A percentile compares a stretch with the other conserved stretches of the same genome.
Evolutionary conservation across 2,329 filamentous ascomycete genomes (phyloP).

Genomic region (Monilinia aucupariae): DNA sequence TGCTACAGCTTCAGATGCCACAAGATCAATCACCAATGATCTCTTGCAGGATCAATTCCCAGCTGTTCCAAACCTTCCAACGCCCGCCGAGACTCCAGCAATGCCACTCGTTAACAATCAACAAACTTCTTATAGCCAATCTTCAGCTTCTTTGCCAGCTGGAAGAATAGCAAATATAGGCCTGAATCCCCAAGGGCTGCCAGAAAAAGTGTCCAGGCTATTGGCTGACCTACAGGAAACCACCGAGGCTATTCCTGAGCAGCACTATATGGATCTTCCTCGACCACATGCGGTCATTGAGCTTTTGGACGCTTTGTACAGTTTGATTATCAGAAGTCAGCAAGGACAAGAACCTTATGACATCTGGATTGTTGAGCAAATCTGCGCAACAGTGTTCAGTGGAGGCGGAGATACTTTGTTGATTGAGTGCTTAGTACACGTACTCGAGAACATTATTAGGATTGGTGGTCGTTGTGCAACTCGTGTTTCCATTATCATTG

Average conservation of each 20-base stretch:
- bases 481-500: constrained; percentile 51
- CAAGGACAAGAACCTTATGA: constrained; percentile 57
- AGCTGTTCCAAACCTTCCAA: constrained; percentile 52
- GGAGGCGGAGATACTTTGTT: constrained; percentile 47
- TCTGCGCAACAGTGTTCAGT: constrained; percentile 52
- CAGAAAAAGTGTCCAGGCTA: constrained; percentile 53
- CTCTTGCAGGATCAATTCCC: constrained; percentile 58
- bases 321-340: constrained; percentile 57
- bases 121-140: constrained; percentile 50
- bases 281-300: constrained; percentile 56
- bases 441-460: constrained; percentile 55
- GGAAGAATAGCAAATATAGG: constrained; percentile 43
- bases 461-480: constrained; percentile 49
- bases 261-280: constrained; percentile 56
- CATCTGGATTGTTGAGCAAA: constrained; percentile 54
- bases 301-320: constrained; percentile 55
- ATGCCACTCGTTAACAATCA: constrained; percentile 46
- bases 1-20: constrained; percentile 55
- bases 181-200: constrained; percentile 48
- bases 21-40: constrained; percentile 57
- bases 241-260: constrained; percentile 49
- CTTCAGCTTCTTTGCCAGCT: constrained; percentile 46
- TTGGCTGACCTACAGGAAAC: constrained; percentile 52
- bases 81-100: constrained; percentile 54
- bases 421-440: constrained; percentile 57